Evolutionary conservation across 2,329 filamentous ascomycete genomes (phyloP).

Genomic region (Trichothecium roseum): DNA sequence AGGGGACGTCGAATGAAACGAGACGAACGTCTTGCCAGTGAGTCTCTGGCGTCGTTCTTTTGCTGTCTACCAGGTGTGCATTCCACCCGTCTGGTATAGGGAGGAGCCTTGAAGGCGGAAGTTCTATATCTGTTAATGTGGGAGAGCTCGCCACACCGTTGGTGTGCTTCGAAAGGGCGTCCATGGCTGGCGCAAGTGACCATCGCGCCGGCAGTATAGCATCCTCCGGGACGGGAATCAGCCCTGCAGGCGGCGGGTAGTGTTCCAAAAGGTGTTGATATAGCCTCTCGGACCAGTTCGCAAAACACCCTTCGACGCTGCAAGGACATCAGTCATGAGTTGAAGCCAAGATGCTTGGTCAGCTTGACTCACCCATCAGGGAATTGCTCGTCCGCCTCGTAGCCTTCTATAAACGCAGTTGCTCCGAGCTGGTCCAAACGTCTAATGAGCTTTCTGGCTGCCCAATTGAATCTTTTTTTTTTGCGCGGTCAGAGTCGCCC

Average conservation of each 20-base stretch:
- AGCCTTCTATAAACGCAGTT: conserved; percentile 61
- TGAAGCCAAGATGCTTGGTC: not conserved
- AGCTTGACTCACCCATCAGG: conserved; percentile 63
- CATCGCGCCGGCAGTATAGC: conserved; percentile 67
- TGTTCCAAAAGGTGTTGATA: conserved; percentile 53
- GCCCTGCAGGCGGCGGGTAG: conserved; percentile 58
- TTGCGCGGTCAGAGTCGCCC: not conserved
- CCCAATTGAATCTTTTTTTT: conserved; percentile 71
- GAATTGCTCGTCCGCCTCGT: conserved; percentile 90
- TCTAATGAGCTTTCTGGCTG: conserved; percentile 77
- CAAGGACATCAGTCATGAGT: not conserved
- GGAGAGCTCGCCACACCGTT: not conserved
- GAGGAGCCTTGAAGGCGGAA: conserved; percentile 27
- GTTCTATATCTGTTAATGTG: conserved; percentile 8
- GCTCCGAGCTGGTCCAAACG: conserved; percentile 78
- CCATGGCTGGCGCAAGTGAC: conserved; percentile 20
- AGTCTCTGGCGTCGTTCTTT: conserved; percentile 58
- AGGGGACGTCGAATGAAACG: conserved; percentile 47
- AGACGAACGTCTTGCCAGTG: conserved; percentile 96
- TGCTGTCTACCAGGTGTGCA: conserved; percentile 54
- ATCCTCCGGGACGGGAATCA: conserved; percentile 62
- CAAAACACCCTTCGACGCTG: conserved; percentile 72
- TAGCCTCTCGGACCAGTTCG: conserved; percentile 66
- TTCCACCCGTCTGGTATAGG: conserved; percentile 45
- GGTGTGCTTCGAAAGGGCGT: not conserved